phyloP scores from a whole-genome alignment of 805 yeast genomes.

The Wickerhamiella nectarea region DNA sequence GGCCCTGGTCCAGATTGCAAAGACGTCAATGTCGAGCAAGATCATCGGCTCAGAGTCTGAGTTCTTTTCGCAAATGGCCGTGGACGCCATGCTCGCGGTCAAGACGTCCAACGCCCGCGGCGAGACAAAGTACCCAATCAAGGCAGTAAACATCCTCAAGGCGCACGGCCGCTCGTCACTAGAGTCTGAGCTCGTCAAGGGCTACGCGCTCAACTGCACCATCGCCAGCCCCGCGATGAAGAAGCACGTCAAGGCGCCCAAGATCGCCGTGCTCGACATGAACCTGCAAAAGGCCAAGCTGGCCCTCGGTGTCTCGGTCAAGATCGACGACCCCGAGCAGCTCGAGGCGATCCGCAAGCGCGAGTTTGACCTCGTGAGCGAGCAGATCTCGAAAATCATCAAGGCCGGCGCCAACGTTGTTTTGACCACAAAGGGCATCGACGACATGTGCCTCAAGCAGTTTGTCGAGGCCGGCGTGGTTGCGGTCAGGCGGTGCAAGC shows the following conservation, averaged over 20 bases:
- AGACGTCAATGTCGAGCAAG: conserved; percentile 93
- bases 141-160: conserved; percentile 89
- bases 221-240: conserved; percentile 96
- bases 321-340: conserved; percentile 94
- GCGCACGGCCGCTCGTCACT: conserved; percentile 90
- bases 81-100: conserved; percentile 89
- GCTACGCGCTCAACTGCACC: conserved; percentile 93
- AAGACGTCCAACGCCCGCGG: conserved; percentile 81
- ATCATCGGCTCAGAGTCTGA: conserved; percentile 89
- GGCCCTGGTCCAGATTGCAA: conserved; percentile 78
- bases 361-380: conserved; percentile 74
- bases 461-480: conserved; percentile 83
- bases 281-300: conserved; percentile 90
- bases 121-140: conserved; percentile 67
- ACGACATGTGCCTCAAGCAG: conserved; percentile 79
- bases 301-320: conserved; percentile 97
- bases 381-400: conserved; percentile 67
- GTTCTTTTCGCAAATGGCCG: conserved; percentile 80
- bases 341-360: conserved; percentile 83
- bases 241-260: conserved; percentile 51
- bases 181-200: conserved; percentile 78
- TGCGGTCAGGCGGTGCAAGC: conserved; percentile 95
- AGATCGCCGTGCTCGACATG: conserved; percentile 78
- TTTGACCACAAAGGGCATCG: conserved; percentile 87
- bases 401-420: conserved; percentile 87